phyloP scores from a whole-genome alignment of 495 filamentous ascomycete species.

The Astrothelium subdiscretum region DNA sequence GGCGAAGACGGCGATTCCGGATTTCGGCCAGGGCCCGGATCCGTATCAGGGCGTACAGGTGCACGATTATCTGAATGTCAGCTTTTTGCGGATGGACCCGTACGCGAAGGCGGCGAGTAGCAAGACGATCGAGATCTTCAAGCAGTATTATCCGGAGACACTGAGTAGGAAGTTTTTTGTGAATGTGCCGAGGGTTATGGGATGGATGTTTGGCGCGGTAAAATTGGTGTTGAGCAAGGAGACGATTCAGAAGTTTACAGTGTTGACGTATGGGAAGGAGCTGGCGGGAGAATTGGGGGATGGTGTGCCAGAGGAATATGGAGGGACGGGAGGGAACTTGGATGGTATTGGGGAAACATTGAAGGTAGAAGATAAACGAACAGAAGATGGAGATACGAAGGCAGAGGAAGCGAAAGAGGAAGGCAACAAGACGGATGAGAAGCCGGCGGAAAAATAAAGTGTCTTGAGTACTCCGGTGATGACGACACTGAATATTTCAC shows the following conservation, averaged over 20 bases:
- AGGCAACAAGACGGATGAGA: not conserved
- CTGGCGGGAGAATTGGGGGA: slow-evolving; percentile 54
- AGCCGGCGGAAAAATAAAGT: not conserved
- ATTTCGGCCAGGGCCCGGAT: slow-evolving; percentile 49
- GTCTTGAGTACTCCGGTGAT: too few relatives aligned
- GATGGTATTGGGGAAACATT: slow-evolving; percentile 20
- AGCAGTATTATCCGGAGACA: slow-evolving; percentile 69
- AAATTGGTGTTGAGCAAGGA: slow-evolving; percentile 68
- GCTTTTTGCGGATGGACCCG: slow-evolving; percentile 64
- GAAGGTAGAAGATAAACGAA: slow-evolving; percentile 5
- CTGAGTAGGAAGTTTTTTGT: slow-evolving; percentile 86
- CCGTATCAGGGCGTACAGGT: slow-evolving; percentile 82
- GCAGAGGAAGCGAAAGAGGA: not conserved
- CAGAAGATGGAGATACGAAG: not conserved
- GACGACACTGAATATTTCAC: too few relatives aligned
- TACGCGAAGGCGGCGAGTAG: slow-evolving; percentile 57
- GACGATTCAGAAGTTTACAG: slow-evolving; percentile 76
- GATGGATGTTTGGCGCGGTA: slow-evolving; percentile 69
- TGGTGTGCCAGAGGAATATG: slow-evolving; percentile 54
- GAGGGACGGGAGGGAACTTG: slow-evolving; percentile 45
- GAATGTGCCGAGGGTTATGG: slow-evolving; percentile 80
- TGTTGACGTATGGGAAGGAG: slow-evolving; percentile 62
- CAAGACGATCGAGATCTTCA: slow-evolving; percentile 67
- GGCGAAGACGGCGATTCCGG: slow-evolving; percentile 60
- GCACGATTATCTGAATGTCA: slow-evolving; percentile 78